Percentiles rank a stretch among this genome's conserved stretches.
phyloP scores from a whole-genome alignment of 73 alveolate species.

The Blepharisma japonicum region DNA sequence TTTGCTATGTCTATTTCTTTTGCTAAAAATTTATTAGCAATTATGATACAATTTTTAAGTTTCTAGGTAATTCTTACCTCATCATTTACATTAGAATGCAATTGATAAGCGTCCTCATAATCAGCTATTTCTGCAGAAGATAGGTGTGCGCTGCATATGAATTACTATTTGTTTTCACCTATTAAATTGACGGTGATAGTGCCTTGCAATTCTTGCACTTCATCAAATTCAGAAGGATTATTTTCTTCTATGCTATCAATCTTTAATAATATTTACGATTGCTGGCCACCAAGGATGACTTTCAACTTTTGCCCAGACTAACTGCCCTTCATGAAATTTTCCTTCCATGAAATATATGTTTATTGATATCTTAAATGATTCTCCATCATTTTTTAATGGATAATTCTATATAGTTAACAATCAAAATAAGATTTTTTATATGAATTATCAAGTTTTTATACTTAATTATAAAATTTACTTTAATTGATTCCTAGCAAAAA shows the following conservation, averaged over 20 bases:
- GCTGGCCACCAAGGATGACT: slow-evolving; percentile 29
- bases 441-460: no score
- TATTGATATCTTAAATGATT: no score
- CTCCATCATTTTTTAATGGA: no score
- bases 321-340: neutral
- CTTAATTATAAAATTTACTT: no score
- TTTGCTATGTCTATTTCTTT: no score
- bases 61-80: neutral
- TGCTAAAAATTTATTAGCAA: neutral
- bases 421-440: no score
- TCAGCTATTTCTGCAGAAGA: neutral
- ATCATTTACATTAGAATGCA: neutral
- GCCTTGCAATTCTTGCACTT: neutral
- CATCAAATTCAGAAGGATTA: neutral
- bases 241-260: neutral
- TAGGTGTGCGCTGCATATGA: neutral
- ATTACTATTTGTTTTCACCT: slow-evolving; percentile 21
- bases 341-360: neutral
- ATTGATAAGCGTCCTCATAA: neutral
- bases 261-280: slow-evolving; percentile 1
- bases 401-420: no score
- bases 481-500: no score
- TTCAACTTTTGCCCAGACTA: slow-evolving; percentile 24
- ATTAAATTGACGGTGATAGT: neutral
- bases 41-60: neutral